A percentile compares a stretch with the other conserved stretches of the same genome.
Evolutionary conservation across 495 filamentous ascomycete species (phyloP).

Genomic region (Trichoderma gamsii): DNA sequence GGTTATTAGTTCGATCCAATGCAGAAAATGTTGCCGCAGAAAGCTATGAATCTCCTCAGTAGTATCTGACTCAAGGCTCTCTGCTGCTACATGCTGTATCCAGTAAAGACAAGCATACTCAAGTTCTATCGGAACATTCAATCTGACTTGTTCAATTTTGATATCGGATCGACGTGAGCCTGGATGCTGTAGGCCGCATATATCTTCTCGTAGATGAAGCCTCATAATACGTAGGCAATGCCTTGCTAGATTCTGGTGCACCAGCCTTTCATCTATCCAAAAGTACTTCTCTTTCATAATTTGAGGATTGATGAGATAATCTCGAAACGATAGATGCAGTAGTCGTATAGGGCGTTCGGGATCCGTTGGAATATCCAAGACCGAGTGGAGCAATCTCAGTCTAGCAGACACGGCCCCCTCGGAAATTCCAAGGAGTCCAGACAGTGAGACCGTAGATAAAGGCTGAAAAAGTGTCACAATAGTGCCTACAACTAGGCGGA

Average conservation of each 20-base stretch:
- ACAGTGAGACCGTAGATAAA: constrained; percentile 20
- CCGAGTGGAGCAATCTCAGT: constrained; percentile 27
- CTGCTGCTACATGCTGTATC: constrained; percentile 36
- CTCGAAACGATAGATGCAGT: constrained; percentile 27
- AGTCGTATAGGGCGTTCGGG: constrained; percentile 21
- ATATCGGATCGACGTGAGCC: too few relatives aligned
- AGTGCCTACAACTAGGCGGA: constrained; percentile 25
- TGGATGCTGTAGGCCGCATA: constrained; percentile 31
- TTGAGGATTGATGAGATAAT: constrained; percentile 25
- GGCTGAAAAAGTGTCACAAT: constrained; percentile 26
- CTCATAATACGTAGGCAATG: constrained; percentile 32
- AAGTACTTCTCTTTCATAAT: constrained; percentile 23
- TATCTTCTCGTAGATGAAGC: constrained; percentile 30
- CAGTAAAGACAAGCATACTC: constrained; percentile 43
- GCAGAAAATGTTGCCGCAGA: constrained; percentile 37
- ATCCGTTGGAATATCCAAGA: constrained; percentile 24
- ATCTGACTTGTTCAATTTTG: constrained; percentile 19
- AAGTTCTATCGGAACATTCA: constrained; percentile 23
- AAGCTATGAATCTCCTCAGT: constrained; percentile 25
- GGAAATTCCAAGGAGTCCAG: constrained; percentile 20
- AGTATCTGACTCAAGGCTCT: constrained; percentile 19
- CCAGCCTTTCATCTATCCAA: constrained; percentile 26
- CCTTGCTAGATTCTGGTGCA: constrained; percentile 18
- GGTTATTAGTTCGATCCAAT: constrained; percentile 42
- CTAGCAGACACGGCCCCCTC: constrained; percentile 14